Base-by-base conservation (phyloP, 352 stramenopile genomes). In the Phytophthora macrochlamydospora region DNA sequence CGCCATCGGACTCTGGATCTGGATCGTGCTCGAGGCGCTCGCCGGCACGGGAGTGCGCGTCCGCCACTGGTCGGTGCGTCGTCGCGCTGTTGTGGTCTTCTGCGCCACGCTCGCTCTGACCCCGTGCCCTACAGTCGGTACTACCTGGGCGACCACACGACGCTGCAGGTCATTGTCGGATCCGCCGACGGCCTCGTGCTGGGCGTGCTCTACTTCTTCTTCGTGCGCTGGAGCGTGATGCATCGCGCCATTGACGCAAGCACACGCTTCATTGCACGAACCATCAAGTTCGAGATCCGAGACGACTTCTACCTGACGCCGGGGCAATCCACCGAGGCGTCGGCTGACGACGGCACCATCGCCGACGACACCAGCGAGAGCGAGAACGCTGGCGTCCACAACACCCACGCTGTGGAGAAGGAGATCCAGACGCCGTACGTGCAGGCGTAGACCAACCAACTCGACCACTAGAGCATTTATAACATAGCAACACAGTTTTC, bases 91-190 rank as follows among this genome's bases (percentile, higher is more conserved):
- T 13, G 40, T 60, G 18, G 56, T 68, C 13, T 56, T 68, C 33
- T 50, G 59, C 13, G 61, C 51, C 32, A 62, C 51, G 1, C 50
- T 78, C 33, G 51, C 81, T 0, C 48, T 84, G 14, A 66, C 69
- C 6, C 76, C 0, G 76, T 84, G 29, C 73, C 76, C 6, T 81
- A 81, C 76, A 76, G 73, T 51, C 76, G 76, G 53, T 75, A 79
- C 54, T 84, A 74, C 56, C 59, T 84, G 11, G 76, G 76, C 18
- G 76, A 84, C 58, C 76, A 84, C 67, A 81, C 73, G 14, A 46
- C 68, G 18, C 59, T 76, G 35, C 76, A 84, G 49, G 61, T 84
- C 30, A 31, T 45, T 13, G 51, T 80, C 24, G 76, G 76, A 35
- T 59, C 63, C 31, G 63, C 57, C 9, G 53, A 81, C 38, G 76